These are phyloP conservation scores for Phytopythium boreale DNA, from an alignment of 352 stramenopile species.

Conservation along the genomic window DNA sequence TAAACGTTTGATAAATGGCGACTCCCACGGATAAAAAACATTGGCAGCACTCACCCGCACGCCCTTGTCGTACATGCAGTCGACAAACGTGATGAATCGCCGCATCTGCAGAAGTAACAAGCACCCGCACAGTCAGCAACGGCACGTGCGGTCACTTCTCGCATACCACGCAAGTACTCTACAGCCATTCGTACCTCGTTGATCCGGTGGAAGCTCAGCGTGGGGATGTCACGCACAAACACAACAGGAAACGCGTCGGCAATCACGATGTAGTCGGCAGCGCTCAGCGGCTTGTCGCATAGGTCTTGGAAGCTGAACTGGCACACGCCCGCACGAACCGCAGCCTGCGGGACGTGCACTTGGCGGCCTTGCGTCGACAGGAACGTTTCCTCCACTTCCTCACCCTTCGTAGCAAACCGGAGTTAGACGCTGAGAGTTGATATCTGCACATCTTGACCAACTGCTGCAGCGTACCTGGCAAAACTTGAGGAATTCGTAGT, in stretches of 20 bases:
- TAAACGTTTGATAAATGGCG: not conserved
- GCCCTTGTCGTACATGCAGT: slow-evolving; percentile 96
- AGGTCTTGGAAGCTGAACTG: slow-evolving; percentile 96
- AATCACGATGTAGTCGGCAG: slow-evolving; percentile 94
- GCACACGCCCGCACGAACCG: slow-evolving; percentile 47
- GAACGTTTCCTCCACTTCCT: slow-evolving; percentile 41
- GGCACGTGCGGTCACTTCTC: not conserved
- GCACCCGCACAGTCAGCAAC: not conserved
- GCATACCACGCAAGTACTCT: not conserved
- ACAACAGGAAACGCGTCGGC: slow-evolving; percentile 82
- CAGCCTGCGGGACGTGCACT: slow-evolving; percentile 60
- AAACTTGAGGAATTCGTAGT: slow-evolving; percentile 62
- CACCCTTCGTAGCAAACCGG: slow-evolving; percentile 27
- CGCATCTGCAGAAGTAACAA: slow-evolving; percentile 41
- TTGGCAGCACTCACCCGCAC: slow-evolving; percentile 42
- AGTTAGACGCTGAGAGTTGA: too few species aligned
- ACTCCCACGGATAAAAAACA: not conserved
- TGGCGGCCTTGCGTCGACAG: slow-evolving; percentile 68
- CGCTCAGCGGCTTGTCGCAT: slow-evolving; percentile 91
- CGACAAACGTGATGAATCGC: slow-evolving; percentile 98
- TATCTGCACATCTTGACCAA: too few species aligned
- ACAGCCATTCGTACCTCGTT: slow-evolving; percentile 54
- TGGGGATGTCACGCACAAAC: slow-evolving; percentile 92
- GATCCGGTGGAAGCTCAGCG: slow-evolving; percentile 83
- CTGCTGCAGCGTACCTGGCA: slow-evolving; percentile 25